These are phyloP conservation scores for Primulina huaijiensis DNA, from an alignment of 257 asterid species.

Conservation along the genomic window DNA sequence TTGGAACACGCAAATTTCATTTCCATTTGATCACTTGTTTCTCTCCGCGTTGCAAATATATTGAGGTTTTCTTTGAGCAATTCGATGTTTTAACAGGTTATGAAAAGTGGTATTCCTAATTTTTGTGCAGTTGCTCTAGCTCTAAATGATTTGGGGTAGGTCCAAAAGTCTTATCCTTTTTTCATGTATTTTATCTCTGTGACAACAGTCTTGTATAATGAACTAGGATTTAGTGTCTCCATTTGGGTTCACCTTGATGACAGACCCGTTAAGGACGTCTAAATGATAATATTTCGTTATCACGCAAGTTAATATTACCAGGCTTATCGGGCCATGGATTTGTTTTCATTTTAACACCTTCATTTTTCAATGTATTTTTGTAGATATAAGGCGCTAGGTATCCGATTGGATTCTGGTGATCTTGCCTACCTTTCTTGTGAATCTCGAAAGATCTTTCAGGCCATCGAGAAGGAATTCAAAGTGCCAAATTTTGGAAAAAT, in stretches of 20 bases:
- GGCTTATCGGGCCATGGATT: neutral
- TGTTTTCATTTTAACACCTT: constrained; percentile 17
- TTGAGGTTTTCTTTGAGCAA: constrained; percentile 20
- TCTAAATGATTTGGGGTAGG: constrained; percentile 88
- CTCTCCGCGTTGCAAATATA: neutral
- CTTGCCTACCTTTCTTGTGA: constrained; percentile 89
- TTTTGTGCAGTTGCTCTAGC: constrained; percentile 99
- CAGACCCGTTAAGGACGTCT: too few relatives aligned
- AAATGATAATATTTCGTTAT: too few relatives aligned
- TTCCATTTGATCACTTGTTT: neutral
- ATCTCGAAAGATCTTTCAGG: constrained; percentile 62
- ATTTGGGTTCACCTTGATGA: neutral
- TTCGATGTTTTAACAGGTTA: constrained; percentile 56
- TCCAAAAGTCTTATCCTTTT: constrained; percentile 19
- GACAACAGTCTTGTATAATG: neutral
- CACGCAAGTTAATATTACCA: too few relatives aligned
- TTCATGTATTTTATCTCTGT: constrained; percentile 18
- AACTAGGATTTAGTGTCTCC: neutral
- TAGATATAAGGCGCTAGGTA: constrained; percentile 85
- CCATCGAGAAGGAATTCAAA: constrained; percentile 71
- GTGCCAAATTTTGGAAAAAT: constrained; percentile 65
- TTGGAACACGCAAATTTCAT: neutral
- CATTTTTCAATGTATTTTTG: constrained; percentile 22
- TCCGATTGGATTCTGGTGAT: constrained; percentile 97
- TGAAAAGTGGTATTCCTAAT: constrained; percentile 92